These are phyloP conservation scores for Phytophthora capsici DNA, from an alignment of 352 stramenopile genomes.

Conservation along the genomic window DNA sequence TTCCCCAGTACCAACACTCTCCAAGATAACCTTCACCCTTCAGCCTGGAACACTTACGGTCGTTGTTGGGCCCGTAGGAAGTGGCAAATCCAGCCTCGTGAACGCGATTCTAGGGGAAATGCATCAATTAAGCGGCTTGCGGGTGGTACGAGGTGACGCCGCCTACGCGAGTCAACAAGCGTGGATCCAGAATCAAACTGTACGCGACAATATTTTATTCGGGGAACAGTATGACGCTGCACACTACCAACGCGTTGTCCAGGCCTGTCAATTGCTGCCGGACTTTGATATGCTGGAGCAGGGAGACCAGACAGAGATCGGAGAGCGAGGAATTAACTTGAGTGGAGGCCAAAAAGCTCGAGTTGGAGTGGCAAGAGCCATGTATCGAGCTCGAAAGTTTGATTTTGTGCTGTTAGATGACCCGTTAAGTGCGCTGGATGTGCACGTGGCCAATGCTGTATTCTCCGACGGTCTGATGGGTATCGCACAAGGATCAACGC, in stretches of 20 bases:
- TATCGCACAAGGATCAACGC: slow-evolving; percentile 66
- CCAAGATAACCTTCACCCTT: slow-evolving; percentile 61
- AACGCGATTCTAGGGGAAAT: slow-evolving; percentile 61
- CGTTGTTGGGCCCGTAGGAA: slow-evolving; percentile 55
- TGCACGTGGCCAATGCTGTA: slow-evolving; percentile 94
- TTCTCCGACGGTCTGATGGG: slow-evolving; percentile 89
- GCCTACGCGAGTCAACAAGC: slow-evolving; percentile 54
- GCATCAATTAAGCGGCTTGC: slow-evolving; percentile 35
- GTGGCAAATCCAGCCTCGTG: slow-evolving; percentile 60
- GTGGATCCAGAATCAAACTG: slow-evolving; percentile 63
- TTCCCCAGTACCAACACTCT: slow-evolving; percentile 6
- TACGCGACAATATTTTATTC: slow-evolving; percentile 71
- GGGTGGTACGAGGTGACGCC: slow-evolving; percentile 29
- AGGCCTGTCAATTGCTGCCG: slow-evolving; percentile 78
- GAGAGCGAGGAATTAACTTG: slow-evolving; percentile 86
- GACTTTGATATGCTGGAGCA: slow-evolving; percentile 82
- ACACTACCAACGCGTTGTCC: slow-evolving; percentile 61
- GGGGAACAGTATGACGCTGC: slow-evolving; percentile 43
- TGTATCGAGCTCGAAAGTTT: slow-evolving; percentile 61
- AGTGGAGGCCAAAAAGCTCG: slow-evolving; percentile 85
- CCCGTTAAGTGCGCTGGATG: slow-evolving; percentile 71
- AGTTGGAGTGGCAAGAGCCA: slow-evolving; percentile 59
- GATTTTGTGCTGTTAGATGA: slow-evolving; percentile 78
- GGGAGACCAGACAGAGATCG: slow-evolving; percentile 95
- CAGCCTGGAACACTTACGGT: slow-evolving; percentile 49